These are phyloP conservation scores for Termitomyces bulborhizus DNA, from an alignment of 768 basidiomycete species.

Conservation along the genomic window DNA sequence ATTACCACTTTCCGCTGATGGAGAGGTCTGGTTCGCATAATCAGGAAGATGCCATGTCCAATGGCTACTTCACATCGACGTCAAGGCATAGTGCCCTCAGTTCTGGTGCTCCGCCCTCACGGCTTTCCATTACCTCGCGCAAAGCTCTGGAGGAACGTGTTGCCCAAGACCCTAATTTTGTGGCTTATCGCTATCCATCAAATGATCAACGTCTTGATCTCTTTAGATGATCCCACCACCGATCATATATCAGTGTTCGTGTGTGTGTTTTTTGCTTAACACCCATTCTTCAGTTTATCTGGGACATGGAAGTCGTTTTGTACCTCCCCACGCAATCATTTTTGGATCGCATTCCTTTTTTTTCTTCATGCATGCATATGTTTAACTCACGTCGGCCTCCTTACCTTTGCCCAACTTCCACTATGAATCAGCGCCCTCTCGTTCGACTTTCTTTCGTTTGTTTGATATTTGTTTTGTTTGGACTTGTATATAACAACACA, in stretches of 20 bases:
- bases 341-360: neutral
- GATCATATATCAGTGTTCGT: neutral
- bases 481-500: constrained; percentile 17
- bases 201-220: constrained; percentile 64
- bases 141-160: constrained; percentile 75
- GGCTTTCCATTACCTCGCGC: constrained; percentile 60
- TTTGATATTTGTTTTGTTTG: constrained; percentile 14
- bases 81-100: constrained; percentile 47
- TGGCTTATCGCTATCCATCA: constrained; percentile 85
- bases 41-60: constrained; percentile 40
- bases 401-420: neutral
- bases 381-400: neutral
- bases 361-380: neutral
- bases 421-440: neutral
- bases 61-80: constrained; percentile 42
- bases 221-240: constrained; percentile 30
- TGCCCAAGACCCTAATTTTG: constrained; percentile 80
- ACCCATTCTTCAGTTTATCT: neutral
- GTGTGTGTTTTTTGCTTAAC: neutral
- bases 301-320: neutral
- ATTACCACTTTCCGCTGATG: constrained; percentile 45
- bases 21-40: constrained; percentile 37
- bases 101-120: constrained; percentile 30
- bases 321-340: neutral
- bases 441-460: constrained; percentile 2